Evolutionary conservation across 495 filamentous ascomycete species (phyloP).

Genomic region (Pyrenula massariospora): DNA sequence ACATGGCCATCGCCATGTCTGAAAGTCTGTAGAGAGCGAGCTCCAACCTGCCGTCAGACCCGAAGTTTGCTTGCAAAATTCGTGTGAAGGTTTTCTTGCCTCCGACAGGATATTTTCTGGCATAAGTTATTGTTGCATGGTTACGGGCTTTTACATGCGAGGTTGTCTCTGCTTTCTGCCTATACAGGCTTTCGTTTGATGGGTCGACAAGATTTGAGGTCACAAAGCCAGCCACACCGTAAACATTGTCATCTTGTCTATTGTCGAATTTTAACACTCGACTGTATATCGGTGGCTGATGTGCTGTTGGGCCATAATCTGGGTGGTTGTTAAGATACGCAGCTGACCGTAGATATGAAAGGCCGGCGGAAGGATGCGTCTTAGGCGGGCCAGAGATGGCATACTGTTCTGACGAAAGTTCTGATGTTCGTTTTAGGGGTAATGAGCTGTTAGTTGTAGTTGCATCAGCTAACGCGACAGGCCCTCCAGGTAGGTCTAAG

Average conservation of each 20-base stretch:
- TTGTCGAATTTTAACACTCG: conserved; percentile 46
- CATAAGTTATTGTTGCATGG: background rate
- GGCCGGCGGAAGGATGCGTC: conserved; percentile 85
- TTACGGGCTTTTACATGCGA: background rate
- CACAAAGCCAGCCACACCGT: conserved; percentile 39
- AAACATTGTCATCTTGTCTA: conserved; percentile 6
- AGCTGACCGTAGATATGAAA: conserved; percentile 69
- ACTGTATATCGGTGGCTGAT: conserved; percentile 50
- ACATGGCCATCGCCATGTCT: background rate
- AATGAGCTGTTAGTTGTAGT: conserved; percentile 21
- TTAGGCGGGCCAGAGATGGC: conserved; percentile 53
- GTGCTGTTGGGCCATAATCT: conserved; percentile 60
- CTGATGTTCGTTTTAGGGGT: conserved; percentile 7
- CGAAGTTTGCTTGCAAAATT: background rate
- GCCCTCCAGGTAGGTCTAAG: conserved; percentile 34
- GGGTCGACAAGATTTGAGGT: conserved; percentile 1
- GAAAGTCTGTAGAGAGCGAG: background rate
- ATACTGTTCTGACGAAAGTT: conserved; percentile 34
- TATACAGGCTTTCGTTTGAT: background rate
- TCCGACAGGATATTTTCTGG: background rate
- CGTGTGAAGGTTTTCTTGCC: background rate
- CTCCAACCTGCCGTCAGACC: background rate
- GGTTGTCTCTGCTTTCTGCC: background rate
- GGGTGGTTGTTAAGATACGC: conserved; percentile 69
- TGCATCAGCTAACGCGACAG: conserved; percentile 23